phyloP scores from a whole-genome alignment of 2,329 filamentous ascomycete genomes.

The Pseudodiploospora longispora region DNA sequence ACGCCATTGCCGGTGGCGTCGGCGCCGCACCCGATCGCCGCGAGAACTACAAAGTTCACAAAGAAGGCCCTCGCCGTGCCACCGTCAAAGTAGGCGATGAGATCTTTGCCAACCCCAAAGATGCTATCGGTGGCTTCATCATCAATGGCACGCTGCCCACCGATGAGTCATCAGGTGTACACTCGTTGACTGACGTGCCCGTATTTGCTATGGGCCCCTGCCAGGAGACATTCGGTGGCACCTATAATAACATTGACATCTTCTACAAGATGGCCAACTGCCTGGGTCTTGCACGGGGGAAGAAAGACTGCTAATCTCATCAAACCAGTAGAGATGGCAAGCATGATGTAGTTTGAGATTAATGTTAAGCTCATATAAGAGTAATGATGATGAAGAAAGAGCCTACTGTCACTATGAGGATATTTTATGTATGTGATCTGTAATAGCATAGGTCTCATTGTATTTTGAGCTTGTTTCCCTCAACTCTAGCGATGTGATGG shows the following conservation, averaged over 20 bases:
- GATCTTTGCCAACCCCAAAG: constrained; percentile 60
- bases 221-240: constrained; percentile 65
- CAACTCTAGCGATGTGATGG: too few relatives aligned
- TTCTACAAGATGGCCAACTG: constrained; percentile 68
- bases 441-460: too few relatives aligned
- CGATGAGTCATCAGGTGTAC: constrained; percentile 58
- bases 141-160: constrained; percentile 68
- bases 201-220: constrained; percentile 75
- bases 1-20: constrained; percentile 67
- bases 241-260: constrained; percentile 63
- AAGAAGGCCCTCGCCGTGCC: constrained; percentile 53
- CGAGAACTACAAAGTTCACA: constrained; percentile 68
- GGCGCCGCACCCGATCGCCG: constrained; percentile 65
- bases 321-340: neutral
- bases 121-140: constrained; percentile 58
- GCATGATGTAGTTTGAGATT: too few relatives aligned
- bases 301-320: constrained; percentile 13
- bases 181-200: constrained; percentile 70
- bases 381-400: too few relatives aligned
- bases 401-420: too few relatives aligned
- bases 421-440: too few relatives aligned
- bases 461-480: too few relatives aligned
- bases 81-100: constrained; percentile 47
- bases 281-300: constrained; percentile 42
- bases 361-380: too few relatives aligned